Evolutionary conservation across 2,329 filamentous ascomycete species (phyloP).

Genomic region (Pezicula carpinea): DNA sequence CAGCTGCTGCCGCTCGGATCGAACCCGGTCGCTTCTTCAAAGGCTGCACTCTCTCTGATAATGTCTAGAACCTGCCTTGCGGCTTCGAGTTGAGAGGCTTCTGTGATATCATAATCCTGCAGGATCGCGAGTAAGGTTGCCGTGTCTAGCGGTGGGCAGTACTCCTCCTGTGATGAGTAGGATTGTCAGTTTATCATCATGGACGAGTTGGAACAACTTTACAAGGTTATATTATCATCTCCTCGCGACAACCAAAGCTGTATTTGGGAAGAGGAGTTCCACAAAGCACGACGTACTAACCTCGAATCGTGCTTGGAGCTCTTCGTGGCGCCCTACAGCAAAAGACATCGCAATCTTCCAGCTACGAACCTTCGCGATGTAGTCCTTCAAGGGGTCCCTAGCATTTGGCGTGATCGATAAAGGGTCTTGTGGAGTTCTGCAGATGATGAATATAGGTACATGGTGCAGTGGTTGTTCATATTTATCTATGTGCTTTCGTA

Average conservation of each 20-base stretch:
- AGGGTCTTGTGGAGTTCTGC: no score
- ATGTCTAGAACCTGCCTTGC: conserved; percentile 58
- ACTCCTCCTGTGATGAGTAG: conserved; percentile 51
- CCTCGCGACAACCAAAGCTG: neutral
- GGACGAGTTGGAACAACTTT: neutral
- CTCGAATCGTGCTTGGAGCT: conserved; percentile 7
- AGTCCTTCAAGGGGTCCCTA: no score
- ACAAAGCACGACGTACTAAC: conserved; percentile 5
- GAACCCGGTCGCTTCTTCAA: conserved; percentile 71
- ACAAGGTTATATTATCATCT: neutral
- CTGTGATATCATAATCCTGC: conserved; percentile 64
- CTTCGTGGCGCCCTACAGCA: neutral
- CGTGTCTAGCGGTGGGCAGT: conserved; percentile 71
- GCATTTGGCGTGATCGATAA: no score
- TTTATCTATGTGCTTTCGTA: no score
- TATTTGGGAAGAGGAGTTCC: neutral
- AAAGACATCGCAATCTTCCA: neutral
- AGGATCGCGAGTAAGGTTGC: conserved; percentile 72
- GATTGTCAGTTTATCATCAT: neutral
- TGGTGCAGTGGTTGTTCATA: no score
- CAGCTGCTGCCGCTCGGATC: conserved; percentile 70
- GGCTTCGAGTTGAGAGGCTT: conserved; percentile 44
- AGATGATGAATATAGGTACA: no score
- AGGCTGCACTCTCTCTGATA: conserved; percentile 58
- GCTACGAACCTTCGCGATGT: neutral